Evolutionary conservation across 192 early-diverging fungal species (phyloP).

Genomic region (Coemansia sp.): DNA sequence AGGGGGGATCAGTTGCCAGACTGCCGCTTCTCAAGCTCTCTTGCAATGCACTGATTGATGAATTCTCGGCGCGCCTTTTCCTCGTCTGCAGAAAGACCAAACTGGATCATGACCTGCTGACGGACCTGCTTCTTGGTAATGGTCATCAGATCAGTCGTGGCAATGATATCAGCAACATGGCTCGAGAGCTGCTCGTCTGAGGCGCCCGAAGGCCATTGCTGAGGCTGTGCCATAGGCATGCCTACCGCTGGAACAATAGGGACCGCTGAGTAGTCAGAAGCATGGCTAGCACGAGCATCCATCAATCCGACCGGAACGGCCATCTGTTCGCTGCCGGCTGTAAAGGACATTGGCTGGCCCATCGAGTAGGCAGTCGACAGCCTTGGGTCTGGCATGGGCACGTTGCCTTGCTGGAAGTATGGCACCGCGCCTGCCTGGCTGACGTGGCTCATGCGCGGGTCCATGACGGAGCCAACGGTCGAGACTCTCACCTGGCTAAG

Average conservation of each 20-base stretch:
- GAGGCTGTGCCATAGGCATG: conserved; percentile 1
- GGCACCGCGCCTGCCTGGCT: conserved; percentile 25
- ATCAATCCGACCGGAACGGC: background rate
- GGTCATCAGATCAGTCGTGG: conserved; percentile 92
- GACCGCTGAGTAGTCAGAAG: conserved; percentile 8
- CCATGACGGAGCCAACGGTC: conserved; percentile 18
- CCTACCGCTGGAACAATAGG: background rate
- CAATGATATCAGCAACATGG: conserved; percentile 74
- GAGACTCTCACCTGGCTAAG: conserved; percentile 20
- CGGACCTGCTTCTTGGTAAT: conserved; percentile 99
- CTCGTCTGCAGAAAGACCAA: conserved; percentile 68
- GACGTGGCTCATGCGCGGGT: conserved; percentile 43
- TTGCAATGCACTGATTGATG: conserved; percentile 82
- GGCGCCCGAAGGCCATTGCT: conserved; percentile 54
- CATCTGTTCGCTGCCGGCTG: conserved; percentile 3
- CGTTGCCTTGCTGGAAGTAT: conserved; percentile 20
- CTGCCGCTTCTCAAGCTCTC: conserved; percentile 40
- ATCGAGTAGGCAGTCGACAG: conserved; percentile 26
- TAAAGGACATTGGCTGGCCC: background rate
- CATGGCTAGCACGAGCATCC: background rate
- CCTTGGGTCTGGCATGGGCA: conserved; percentile 10
- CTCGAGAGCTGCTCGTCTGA: conserved; percentile 66
- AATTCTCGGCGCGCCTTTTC: conserved; percentile 75
- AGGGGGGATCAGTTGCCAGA: conserved; percentile 1
- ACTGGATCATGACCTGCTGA: conserved; percentile 73